phyloP scores from a whole-genome alignment of 2,329 filamentous ascomycete species.

The Kalmusia sp. region DNA sequence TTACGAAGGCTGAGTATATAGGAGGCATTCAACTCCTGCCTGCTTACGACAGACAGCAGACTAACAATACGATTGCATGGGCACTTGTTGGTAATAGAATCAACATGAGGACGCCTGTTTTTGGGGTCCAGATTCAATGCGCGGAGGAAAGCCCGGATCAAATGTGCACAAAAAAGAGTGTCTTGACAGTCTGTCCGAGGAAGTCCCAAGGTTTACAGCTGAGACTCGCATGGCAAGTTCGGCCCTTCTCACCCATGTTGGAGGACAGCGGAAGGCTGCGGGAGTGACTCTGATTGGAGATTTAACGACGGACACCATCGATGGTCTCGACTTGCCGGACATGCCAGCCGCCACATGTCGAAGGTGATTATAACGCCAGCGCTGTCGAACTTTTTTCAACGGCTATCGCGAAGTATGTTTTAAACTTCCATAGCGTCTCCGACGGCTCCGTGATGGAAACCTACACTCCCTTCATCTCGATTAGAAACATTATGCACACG shows the following conservation, averaged over 20 bases:
- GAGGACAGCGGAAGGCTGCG: constrained; percentile 3
- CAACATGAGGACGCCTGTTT: not conserved
- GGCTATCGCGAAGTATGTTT: constrained; percentile 1
- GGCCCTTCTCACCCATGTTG: not conserved
- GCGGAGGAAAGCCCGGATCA: not conserved
- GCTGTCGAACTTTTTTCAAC: not conserved
- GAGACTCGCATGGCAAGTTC: not conserved
- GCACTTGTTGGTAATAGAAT: not conserved
- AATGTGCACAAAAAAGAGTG: no score
- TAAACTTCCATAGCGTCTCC: constrained; percentile 1
- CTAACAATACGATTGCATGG: not conserved
- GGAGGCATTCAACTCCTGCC: not conserved
- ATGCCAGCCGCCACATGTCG: not conserved
- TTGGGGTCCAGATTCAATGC: not conserved
- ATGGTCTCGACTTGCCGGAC: constrained; percentile 1
- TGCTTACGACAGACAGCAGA: not conserved
- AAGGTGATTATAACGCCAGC: not conserved
- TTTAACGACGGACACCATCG: not conserved
- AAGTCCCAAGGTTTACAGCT: not conserved
- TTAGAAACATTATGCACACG: no score
- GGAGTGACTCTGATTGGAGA: not conserved
- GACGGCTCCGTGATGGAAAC: not conserved
- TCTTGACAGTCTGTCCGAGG: not conserved
- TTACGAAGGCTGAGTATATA: not conserved
- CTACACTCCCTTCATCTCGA: not conserved